Percentiles rank a stretch among this genome's conserved stretches.
These are phyloP conservation scores for Nannochloropsis granulata DNA, from an alignment of 108 stramenopile species.

Conservation along the genomic window DNA sequence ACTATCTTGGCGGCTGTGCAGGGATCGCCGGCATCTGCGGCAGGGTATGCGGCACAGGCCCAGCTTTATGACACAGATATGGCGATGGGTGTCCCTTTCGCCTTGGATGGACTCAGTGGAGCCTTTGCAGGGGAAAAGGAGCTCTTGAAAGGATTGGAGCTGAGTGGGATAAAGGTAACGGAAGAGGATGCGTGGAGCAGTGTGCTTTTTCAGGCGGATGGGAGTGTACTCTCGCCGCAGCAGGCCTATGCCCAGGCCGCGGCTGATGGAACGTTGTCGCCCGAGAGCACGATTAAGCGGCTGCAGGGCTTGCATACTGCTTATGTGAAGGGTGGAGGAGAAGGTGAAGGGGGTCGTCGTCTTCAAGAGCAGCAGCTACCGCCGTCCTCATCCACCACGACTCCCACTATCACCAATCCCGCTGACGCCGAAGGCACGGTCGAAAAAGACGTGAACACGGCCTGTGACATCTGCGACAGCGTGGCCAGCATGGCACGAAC, in stretches of 20 bases:
- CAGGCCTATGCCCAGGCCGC: not conserved
- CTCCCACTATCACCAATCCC: not conserved
- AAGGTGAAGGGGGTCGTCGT: not conserved
- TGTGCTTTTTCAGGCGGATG: not conserved
- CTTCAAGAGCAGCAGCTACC: not conserved
- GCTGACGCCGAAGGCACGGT: not conserved
- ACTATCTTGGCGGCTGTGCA: not conserved
- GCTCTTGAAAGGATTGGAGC: not conserved
- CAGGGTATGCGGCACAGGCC: not conserved
- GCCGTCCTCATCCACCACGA: not conserved
- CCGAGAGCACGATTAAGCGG: not conserved
- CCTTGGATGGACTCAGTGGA: not conserved
- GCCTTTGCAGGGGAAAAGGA: too few relatives aligned
- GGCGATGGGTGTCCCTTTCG: not conserved
- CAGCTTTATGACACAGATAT: not conserved
- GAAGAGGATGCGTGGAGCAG: not conserved
- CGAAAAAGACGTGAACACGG: not conserved
- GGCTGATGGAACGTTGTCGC: not conserved
- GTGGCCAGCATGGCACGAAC: not conserved
- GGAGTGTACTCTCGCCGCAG: not conserved
- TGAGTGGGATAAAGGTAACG: not conserved
- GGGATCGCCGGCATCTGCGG: not conserved
- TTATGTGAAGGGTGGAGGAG: not conserved
- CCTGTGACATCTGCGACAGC: not conserved
- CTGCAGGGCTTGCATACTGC: not conserved